These are phyloP conservation scores for Hortiboletus flavorubellus DNA, from an alignment of 768 basidiomycete genomes.

Conservation along the genomic window DNA sequence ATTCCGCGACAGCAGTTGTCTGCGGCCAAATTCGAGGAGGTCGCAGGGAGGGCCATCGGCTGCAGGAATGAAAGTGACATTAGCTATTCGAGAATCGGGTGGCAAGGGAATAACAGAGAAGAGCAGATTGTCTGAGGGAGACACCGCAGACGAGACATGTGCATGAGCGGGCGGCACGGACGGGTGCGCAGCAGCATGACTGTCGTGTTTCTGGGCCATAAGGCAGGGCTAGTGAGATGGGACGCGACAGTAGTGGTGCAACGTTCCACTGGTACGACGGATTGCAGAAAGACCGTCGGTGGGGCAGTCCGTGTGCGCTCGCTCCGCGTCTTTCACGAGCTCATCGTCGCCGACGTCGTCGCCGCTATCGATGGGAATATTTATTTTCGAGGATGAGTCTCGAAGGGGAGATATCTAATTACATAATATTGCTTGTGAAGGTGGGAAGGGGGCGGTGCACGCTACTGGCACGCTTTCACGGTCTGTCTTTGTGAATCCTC, in stretches of 20 bases:
- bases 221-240: not conserved
- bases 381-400: conserved; percentile 9
- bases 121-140: conserved; percentile 41
- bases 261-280: not conserved
- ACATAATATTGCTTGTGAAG: conserved; percentile 18
- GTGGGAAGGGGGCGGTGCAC: not conserved
- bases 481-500: conserved; percentile 20
- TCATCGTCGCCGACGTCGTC: conserved; percentile 25
- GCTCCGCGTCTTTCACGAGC: conserved; percentile 20
- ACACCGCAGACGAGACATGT: conserved; percentile 29
- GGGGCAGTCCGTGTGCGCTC: conserved; percentile 11
- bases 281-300: not conserved
- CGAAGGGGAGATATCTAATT: conserved; percentile 23
- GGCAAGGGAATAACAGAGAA: conserved; percentile 48
- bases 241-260: conserved; percentile 1
- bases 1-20: conserved; percentile 42
- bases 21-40: conserved; percentile 54
- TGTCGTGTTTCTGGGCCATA: conserved; percentile 31
- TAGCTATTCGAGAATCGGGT: conserved; percentile 40
- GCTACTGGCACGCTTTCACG: conserved; percentile 7
- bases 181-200: conserved; percentile 14
- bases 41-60: conserved; percentile 33
- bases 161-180: conserved; percentile 6
- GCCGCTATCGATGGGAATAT: conserved; percentile 4
- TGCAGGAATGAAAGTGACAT: conserved; percentile 41